A percentile compares a stretch with the other conserved stretches of the same genome.
Evolutionary conservation across 495 filamentous ascomycete species (phyloP).

Genomic region (Sporormia fimetaria): DNA sequence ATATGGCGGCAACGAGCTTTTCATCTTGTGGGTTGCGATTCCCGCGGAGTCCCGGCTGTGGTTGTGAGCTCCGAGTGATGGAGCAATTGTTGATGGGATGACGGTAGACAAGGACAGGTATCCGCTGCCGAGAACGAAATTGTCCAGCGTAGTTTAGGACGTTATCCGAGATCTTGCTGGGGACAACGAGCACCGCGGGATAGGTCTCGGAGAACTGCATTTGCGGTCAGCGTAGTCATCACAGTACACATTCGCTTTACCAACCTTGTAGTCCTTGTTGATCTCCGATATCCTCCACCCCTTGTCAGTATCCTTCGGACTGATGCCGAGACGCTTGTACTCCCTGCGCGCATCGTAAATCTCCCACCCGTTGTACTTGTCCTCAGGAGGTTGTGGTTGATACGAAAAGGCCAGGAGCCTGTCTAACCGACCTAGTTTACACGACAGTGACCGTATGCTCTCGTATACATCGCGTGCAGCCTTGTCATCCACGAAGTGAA

Average conservation of each 20-base stretch:
- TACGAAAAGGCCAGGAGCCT: constrained; percentile 89
- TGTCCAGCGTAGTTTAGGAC: constrained; percentile 85
- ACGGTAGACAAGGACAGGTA: constrained; percentile 83
- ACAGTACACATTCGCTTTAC: neutral
- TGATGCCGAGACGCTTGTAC: constrained; percentile 69
- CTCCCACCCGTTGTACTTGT: constrained; percentile 67
- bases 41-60: constrained; percentile 72
- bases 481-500: constrained; percentile 68
- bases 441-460: constrained; percentile 70
- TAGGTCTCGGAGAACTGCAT: constrained; percentile 87
- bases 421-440: constrained; percentile 70
- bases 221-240: constrained; percentile 26
- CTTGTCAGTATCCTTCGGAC: constrained; percentile 56
- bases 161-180: constrained; percentile 84
- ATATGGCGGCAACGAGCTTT: constrained; percentile 83
- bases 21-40: constrained; percentile 95
- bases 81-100: constrained; percentile 96
- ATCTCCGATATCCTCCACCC: constrained; percentile 88
- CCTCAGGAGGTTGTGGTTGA: constrained; percentile 60
- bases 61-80: constrained; percentile 91
- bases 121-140: constrained; percentile 76
- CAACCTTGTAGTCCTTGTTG: constrained; percentile 68
- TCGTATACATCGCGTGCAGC: constrained; percentile 81
- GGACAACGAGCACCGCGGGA: constrained; percentile 72
- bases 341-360: constrained; percentile 79